A percentile compares a stretch with the other conserved stretches of the same genome.
Evolutionary conservation across 257 asterid species (phyloP).

Genomic region (Knoxia roxburghii): DNA sequence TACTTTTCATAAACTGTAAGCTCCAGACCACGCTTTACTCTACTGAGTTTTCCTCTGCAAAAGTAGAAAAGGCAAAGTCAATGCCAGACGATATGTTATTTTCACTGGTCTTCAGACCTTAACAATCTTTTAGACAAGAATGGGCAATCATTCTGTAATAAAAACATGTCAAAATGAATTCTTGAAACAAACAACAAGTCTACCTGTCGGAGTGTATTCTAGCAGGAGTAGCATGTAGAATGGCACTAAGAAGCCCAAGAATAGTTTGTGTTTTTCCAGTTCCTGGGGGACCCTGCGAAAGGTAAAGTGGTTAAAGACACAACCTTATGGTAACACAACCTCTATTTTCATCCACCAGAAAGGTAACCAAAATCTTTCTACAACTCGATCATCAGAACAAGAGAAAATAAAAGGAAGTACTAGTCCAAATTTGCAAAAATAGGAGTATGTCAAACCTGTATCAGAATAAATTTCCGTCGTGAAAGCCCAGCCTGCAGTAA

Average conservation of each 20-base stretch:
- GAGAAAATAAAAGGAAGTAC: background rate
- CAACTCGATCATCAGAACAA: slow-evolving; percentile 2
- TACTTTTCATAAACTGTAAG: slow-evolving; percentile 68
- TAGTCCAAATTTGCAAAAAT: background rate
- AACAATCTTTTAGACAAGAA: slow-evolving; percentile 2
- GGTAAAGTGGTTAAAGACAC: slow-evolving; percentile 30
- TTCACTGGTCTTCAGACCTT: background rate
- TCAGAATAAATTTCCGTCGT: slow-evolving; percentile 68
- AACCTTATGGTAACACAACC: slow-evolving; percentile 3
- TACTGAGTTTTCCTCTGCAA: slow-evolving; percentile 52
- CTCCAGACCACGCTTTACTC: slow-evolving; percentile 57
- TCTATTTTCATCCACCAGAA: background rate
- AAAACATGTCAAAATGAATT: background rate
- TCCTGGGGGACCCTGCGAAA: slow-evolving; percentile 94
- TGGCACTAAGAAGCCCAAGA: slow-evolving; percentile 92
- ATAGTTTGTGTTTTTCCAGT: slow-evolving; percentile 98
- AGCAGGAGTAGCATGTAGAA: slow-evolving; percentile 96
- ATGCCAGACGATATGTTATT: background rate
- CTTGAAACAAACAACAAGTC: slow-evolving; percentile 16
- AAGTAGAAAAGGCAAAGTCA: background rate
- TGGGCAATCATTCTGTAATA: background rate
- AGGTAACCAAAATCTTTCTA: background rate
- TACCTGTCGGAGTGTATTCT: slow-evolving; percentile 74
- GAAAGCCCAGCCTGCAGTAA: slow-evolving; percentile 91
- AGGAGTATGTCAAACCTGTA: slow-evolving; percentile 64